A percentile compares a stretch with the other conserved stretches of the same genome.
phyloP scores from a whole-genome alignment of 1,139 yeast species.

The Geotrichum carabidarum region DNA sequence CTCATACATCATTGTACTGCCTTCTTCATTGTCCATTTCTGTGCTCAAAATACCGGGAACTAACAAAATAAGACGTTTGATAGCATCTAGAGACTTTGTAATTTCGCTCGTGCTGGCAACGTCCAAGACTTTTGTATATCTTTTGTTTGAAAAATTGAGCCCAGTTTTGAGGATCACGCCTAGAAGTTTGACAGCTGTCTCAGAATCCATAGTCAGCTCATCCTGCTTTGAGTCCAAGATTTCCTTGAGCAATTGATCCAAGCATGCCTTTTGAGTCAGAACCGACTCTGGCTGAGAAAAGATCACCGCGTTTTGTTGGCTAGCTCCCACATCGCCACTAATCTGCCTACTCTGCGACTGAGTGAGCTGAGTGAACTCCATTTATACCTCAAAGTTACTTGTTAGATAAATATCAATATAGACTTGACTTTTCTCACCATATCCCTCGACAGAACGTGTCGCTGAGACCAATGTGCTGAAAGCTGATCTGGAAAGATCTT shows the following conservation, averaged over 20 bases:
- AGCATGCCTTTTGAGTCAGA: constrained; percentile 5
- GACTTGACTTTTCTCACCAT: background rate
- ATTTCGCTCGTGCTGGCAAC: background rate
- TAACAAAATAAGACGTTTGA: constrained; percentile 2
- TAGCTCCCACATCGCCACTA: constrained; percentile 10
- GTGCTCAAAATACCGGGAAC: constrained; percentile 5
- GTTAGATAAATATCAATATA: background rate
- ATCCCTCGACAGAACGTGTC: too few relatives aligned
- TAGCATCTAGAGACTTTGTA: constrained; percentile 11
- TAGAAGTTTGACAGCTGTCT: constrained; percentile 7
- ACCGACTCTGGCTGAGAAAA: constrained; percentile 14
- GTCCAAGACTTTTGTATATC: background rate
- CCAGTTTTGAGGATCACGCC: constrained; percentile 10
- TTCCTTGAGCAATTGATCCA: constrained; percentile 10
- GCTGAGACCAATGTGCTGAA: too few relatives aligned
- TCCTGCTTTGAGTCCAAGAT: constrained; percentile 11
- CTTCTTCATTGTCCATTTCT: background rate
- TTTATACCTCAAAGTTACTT: background rate
- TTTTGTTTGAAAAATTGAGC: background rate
- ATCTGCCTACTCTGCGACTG: constrained; percentile 7
- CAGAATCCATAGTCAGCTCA: constrained; percentile 9
- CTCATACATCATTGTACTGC: constrained; percentile 3
- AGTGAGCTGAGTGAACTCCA: constrained; percentile 4
- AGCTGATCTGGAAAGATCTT: too few relatives aligned
- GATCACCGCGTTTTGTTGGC: constrained; percentile 12